phyloP scores from a whole-genome alignment of 2,329 filamentous ascomycete species.

The Cadophora malorum region DNA sequence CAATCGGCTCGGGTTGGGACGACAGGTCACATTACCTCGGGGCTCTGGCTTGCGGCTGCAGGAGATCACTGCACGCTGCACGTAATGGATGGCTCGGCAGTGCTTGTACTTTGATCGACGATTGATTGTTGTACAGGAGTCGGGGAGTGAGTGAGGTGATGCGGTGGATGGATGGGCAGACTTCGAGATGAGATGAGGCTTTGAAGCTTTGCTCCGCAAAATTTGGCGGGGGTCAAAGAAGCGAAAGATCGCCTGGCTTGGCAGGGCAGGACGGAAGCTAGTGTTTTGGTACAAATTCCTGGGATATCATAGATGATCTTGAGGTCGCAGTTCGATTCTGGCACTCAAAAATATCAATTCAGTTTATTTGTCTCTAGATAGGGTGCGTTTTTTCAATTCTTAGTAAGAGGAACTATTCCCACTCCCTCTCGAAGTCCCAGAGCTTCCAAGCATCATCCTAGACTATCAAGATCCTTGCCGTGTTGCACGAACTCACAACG shows the following conservation, averaged over 20 bases:
- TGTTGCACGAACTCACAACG: neutral
- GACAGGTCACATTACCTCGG: slow-evolving; percentile 26
- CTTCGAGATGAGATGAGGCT: slow-evolving; percentile 1
- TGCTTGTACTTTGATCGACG: neutral
- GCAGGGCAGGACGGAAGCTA: neutral
- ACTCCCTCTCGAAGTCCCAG: too few relatives aligned
- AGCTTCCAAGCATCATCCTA: neutral
- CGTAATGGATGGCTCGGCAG: neutral
- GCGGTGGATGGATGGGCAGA: neutral
- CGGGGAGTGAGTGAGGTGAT: neutral
- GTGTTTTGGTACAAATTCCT: neutral
- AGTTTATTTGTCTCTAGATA: too few relatives aligned
- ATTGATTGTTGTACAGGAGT: slow-evolving; percentile 1
- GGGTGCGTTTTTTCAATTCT: too few relatives aligned
- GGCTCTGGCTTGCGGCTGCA: neutral
- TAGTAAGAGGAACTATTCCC: too few relatives aligned
- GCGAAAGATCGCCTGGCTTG: slow-evolving; percentile 11
- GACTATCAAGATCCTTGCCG: too few relatives aligned
- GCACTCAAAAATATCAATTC: too few relatives aligned
- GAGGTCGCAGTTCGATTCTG: neutral
- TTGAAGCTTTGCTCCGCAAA: slow-evolving; percentile 3
- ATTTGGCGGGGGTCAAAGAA: slow-evolving; percentile 1
- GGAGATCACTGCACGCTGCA: neutral
- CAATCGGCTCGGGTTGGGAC: slow-evolving; percentile 9
- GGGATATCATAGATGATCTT: neutral